Percentiles rank a stretch among this genome's conserved stretches.
Evolutionary conservation across 306 rosid genomes (phyloP).

Genomic region (Oemleria cerasiformis): DNA sequence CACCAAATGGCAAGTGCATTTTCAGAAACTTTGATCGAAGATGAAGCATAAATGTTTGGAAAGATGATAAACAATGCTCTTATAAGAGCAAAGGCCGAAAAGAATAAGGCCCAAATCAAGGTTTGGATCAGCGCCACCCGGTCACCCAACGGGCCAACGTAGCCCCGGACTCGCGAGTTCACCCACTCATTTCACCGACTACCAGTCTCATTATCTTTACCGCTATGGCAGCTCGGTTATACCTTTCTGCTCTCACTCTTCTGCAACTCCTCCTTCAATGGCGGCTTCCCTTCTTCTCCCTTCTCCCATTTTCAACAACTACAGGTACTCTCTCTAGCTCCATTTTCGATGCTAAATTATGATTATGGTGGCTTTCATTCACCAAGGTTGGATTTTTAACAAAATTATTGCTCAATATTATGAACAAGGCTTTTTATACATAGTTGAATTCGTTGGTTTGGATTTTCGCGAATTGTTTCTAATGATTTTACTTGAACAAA

Average conservation of each 20-base stretch:
- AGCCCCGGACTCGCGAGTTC: conserved; percentile 1
- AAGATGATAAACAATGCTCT: no score
- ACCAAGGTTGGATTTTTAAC: not conserved
- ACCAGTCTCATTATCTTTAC: not conserved
- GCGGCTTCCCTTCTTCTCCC: conserved; percentile 40
- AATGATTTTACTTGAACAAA: conserved; percentile 10
- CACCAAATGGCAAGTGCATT: no score
- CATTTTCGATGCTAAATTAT: not conserved
- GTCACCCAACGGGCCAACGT: conserved; percentile 1
- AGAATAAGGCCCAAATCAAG: no score
- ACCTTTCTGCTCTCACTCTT: not conserved
- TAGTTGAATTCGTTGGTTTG: not conserved
- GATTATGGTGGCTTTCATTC: not conserved
- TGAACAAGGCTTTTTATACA: not conserved
- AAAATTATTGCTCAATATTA: not conserved
- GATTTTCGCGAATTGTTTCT: not conserved
- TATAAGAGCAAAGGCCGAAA: no score
- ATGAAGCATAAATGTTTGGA: no score
- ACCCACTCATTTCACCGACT: conserved; percentile 2
- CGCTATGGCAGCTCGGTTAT: not conserved
- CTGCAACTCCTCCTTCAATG: conserved; percentile 23
- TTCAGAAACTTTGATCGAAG: no score
- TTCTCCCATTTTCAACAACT: conserved; percentile 24
- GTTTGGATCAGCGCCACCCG: no score
- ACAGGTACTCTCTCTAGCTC: conserved; percentile 41